Conservation (phyloP, 306 rosid genomes). For the Begonia loranthoides region DNA sequence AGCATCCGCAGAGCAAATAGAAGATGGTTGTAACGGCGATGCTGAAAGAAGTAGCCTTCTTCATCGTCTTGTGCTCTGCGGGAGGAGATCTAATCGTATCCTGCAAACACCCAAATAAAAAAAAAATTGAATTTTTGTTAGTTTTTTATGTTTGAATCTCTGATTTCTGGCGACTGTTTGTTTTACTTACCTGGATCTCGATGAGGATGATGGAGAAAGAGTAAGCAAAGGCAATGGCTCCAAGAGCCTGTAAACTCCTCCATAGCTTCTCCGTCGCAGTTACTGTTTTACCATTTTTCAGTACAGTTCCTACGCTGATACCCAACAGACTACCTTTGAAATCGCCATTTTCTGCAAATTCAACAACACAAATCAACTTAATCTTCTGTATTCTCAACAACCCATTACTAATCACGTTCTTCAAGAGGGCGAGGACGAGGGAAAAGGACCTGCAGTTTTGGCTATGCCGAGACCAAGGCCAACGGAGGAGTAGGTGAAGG, state of each 20-base stretch:
- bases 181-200: conserved; percentile 50
- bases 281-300: conserved; percentile 18
- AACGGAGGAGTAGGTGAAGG: conserved; percentile 22
- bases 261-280: conserved; percentile 51
- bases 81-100: conserved; percentile 66
- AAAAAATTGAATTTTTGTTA: background rate
- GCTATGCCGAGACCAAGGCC: conserved; percentile 20
- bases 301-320: conserved; percentile 23
- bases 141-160: background rate
- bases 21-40: conserved; percentile 37
- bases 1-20: conserved; percentile 56
- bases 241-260: conserved; percentile 68
- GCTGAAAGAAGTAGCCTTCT: conserved; percentile 45
- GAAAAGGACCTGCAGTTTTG: conserved; percentile 3
- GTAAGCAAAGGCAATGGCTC: conserved; percentile 79
- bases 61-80: conserved; percentile 63
- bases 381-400: background rate
- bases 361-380: background rate
- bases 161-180: background rate
- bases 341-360: conserved; percentile 49
- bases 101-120: conserved; percentile 17
- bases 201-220: conserved; percentile 58
- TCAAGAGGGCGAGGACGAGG: background rate
- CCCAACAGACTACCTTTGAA: conserved; percentile 57
- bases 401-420: background rate